Conservation (phyloP, 768 basidiomycete genomes). For the Cyclocybe aegerita region DNA sequence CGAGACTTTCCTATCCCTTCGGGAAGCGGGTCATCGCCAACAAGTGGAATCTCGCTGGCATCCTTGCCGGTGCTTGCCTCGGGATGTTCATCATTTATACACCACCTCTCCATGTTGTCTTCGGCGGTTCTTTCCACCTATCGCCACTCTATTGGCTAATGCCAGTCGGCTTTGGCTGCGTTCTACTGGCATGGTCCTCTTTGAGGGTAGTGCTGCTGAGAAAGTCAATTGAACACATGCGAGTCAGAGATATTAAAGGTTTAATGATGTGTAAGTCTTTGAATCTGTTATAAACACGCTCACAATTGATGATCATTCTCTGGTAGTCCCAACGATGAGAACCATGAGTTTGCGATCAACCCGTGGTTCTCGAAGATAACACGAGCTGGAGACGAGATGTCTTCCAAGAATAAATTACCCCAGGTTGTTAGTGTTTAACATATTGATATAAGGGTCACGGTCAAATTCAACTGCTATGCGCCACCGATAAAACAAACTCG, state of each 20-base stretch:
- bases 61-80: constrained; percentile 57
- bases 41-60: constrained; percentile 64
- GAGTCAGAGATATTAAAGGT: constrained; percentile 65
- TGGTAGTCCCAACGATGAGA: constrained; percentile 60
- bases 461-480: neutral
- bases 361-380: constrained; percentile 23
- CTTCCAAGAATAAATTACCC: too few relatives aligned
- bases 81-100: constrained; percentile 72
- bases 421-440: too few relatives aligned
- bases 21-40: constrained; percentile 55
- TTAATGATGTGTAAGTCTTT: constrained; percentile 66
- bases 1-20: constrained; percentile 63
- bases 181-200: constrained; percentile 58
- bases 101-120: constrained; percentile 67
- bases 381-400: neutral
- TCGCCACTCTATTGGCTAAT: constrained; percentile 72
- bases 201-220: constrained; percentile 57
- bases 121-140: constrained; percentile 57
- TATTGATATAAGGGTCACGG: neutral
- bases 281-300: neutral
- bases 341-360: constrained; percentile 59
- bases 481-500: too few relatives aligned
- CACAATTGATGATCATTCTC: constrained; percentile 11
- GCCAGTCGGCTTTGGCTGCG: constrained; percentile 54
- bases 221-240: constrained; percentile 51